These are phyloP conservation scores for Globisporangium splendens DNA, from an alignment of 352 stramenopile genomes.

Conservation along the genomic window DNA sequence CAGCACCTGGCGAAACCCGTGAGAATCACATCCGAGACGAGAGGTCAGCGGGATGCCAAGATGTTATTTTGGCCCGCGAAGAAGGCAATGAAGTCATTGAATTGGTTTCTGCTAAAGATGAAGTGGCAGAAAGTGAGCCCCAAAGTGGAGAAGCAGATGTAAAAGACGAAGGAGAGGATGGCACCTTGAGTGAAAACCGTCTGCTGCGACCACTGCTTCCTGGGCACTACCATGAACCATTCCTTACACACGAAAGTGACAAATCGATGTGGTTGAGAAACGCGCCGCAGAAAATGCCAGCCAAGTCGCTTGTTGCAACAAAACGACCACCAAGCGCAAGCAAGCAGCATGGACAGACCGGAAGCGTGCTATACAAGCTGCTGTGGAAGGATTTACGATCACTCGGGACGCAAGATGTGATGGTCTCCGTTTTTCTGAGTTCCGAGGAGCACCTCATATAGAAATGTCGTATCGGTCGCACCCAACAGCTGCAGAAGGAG, in stretches of 20 bases:
- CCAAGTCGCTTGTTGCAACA: background rate
- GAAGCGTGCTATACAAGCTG: constrained; percentile 36
- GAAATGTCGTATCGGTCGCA: background rate
- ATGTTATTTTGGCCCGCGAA: too few species aligned
- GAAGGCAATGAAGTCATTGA: too few species aligned
- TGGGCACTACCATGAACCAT: constrained; percentile 18
- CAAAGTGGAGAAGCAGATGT: background rate
- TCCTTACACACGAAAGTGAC: constrained; percentile 4
- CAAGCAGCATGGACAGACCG: background rate
- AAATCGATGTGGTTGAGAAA: background rate
- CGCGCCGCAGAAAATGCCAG: background rate
- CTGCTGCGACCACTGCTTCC: constrained; percentile 6
- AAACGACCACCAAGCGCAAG: background rate
- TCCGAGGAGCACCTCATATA: constrained; percentile 31
- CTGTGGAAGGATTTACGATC: constrained; percentile 35
- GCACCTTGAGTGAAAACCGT: background rate
- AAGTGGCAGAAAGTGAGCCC: too few species aligned
- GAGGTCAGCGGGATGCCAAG: too few species aligned
- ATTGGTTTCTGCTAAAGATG: too few species aligned
- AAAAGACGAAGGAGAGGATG: too few species aligned
- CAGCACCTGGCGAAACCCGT: background rate
- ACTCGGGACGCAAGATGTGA: constrained; percentile 12
- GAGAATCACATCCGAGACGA: background rate
- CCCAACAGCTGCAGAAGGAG: too few species aligned
- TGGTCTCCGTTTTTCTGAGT: constrained; percentile 34